phyloP scores from a whole-genome alignment of 306 rosid genomes.

The Prunus padus region DNA sequence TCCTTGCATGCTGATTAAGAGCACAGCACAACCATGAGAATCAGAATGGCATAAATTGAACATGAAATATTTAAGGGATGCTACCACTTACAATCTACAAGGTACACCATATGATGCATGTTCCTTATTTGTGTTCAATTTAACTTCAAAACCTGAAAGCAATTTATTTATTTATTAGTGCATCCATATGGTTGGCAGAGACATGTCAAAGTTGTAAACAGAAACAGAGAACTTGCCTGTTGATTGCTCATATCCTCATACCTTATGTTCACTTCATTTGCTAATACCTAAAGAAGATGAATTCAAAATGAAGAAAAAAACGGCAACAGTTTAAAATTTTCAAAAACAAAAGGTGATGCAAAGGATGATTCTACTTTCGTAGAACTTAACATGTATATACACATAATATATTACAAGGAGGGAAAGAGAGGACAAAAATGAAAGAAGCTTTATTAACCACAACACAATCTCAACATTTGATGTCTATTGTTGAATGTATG shows the following conservation, averaged over 20 bases:
- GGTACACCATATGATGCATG: constrained; percentile 86
- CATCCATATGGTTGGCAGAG: constrained; percentile 13
- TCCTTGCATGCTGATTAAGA: constrained; percentile 72
- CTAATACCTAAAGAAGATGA: constrained; percentile 61
- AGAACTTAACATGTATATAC: too few species aligned
- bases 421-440: neutral
- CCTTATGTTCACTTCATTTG: constrained; percentile 86
- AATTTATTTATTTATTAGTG: constrained; percentile 9
- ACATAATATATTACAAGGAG: neutral
- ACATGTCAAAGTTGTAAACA: constrained; percentile 6
- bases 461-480: neutral
- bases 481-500: constrained; percentile 22
- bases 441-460: neutral
- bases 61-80: constrained; percentile 10
- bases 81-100: constrained; percentile 69
- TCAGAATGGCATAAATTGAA: neutral
- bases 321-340: neutral
- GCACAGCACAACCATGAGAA: constrained; percentile 29
- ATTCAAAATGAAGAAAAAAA: constrained; percentile 1
- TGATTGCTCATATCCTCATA: constrained; percentile 93
- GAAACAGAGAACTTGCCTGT: constrained; percentile 58
- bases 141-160: constrained; percentile 77
- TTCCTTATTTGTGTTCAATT: constrained; percentile 75
- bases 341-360: neutral
- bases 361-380: neutral